Base-by-base conservation (phyloP, 2,329 filamentous ascomycete species). In the Colletotrichum spaethianum region DNA sequence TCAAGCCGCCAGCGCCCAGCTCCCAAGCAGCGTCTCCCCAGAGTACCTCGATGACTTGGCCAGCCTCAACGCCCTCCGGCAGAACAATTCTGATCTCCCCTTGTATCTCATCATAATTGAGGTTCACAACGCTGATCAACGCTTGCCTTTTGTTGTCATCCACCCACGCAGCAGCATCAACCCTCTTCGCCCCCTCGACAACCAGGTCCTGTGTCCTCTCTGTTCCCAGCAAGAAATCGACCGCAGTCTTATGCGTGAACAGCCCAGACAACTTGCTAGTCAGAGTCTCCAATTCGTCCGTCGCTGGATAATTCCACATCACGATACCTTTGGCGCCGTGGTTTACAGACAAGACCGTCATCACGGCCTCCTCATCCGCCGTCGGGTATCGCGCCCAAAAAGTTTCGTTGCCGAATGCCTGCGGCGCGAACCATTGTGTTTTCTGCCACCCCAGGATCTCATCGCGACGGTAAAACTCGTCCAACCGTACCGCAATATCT, bases 351-450 rank as follows among this genome's bases (percentile, higher is more conserved):
- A 87, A 77, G 28, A 82, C 75, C 63, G 80, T 82, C 85, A 87
- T 87, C 26, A 79, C 85, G 67, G 82, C 81, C 36, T 80, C 80
- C 78, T 88, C 86, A 14, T 77, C 80, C 3, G 78, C 73, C 1
- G 82, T 85, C 11, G 86, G 86, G 69, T 86, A 82, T 14, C 85
- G 79, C n/a, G 75, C 62, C 85, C 86, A 87, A 77, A 87, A 87
- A 23, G 79, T 81, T 75, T 87, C 83, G 55, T 85, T 85, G 67
- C 83, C 80, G 77, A 87, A 87, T 66, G 81, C 82, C 79, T 88
- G 86, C 50, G 85, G 85, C 61, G 83, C 85, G 73, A 84, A 81
- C 62, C 82, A 79, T 68, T 84, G 83, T 6, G 83, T 83, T 72
- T 83, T 83, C 31, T 80, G 82, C 83, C 83, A 85, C 2, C 83